phyloP scores from a whole-genome alignment of 768 basidiomycete species.

The Hydnomerulius pinastri region DNA sequence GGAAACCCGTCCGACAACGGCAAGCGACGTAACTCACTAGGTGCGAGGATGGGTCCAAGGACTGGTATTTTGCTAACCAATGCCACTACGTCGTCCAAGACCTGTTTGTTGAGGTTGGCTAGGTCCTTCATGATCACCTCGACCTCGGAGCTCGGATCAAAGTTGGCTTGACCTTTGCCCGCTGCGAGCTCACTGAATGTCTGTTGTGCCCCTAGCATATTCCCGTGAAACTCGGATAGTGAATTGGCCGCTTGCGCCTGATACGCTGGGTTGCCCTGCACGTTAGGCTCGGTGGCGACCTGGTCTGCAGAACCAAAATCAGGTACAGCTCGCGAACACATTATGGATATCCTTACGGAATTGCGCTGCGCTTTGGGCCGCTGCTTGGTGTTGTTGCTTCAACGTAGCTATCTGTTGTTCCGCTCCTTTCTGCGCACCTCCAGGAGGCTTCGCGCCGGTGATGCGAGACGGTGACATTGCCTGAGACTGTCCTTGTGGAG shows the following conservation, averaged over 20 bases:
- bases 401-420: not conserved
- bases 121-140: constrained; percentile 52
- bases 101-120: constrained; percentile 50
- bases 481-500: not conserved
- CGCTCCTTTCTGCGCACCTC: not conserved
- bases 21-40: constrained; percentile 44
- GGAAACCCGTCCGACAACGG: not conserved
- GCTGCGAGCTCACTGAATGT: constrained; percentile 29
- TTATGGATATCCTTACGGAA: not conserved
- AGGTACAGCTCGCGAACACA: not conserved
- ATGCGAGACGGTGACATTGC: not conserved
- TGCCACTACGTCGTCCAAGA: constrained; percentile 33
- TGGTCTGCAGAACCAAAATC: constrained; percentile 22
- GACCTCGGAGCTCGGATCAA: constrained; percentile 43
- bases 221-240: constrained; percentile 37
- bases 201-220: constrained; percentile 31
- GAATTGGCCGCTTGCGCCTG: constrained; percentile 39
- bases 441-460: no score
- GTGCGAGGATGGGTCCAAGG: constrained; percentile 53
- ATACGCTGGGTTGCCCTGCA: constrained; percentile 29
- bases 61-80: constrained; percentile 43
- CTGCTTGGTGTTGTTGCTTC: not conserved
- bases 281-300: constrained; percentile 35
- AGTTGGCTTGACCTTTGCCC: constrained; percentile 54
- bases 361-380: not conserved